phyloP scores from a whole-genome alignment of 768 basidiomycete genomes.

The Cystofilobasidium bisporidii region DNA sequence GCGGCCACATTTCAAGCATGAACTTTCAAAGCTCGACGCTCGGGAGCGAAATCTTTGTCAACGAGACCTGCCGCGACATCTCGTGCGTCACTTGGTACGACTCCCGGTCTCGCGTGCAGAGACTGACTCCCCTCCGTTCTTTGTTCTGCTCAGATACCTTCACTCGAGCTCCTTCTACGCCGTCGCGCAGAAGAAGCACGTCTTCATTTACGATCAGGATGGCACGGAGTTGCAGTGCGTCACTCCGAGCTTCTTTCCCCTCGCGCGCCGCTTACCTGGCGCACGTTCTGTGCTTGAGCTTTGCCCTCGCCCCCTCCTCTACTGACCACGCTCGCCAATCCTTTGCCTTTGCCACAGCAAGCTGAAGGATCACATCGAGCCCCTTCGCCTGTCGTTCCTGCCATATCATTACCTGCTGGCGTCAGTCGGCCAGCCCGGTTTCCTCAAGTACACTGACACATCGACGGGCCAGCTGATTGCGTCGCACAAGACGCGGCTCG shows the following conservation, averaged over 20 bases:
- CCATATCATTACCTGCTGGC: slow-evolving; percentile 93
- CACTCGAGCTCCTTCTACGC: slow-evolving; percentile 90
- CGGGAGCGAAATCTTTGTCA: slow-evolving; percentile 76
- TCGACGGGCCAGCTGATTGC: slow-evolving; percentile 80
- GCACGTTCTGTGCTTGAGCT: not conserved
- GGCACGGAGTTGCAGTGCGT: slow-evolving; percentile 77
- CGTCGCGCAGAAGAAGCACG: slow-evolving; percentile 91
- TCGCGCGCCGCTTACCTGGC: too few species aligned
- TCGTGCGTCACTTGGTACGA: slow-evolving; percentile 52
- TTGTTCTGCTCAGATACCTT: slow-evolving; percentile 55
- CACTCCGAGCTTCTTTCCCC: too few species aligned
- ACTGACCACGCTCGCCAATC: too few species aligned
- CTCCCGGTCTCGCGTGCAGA: too few species aligned
- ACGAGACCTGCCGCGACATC: slow-evolving; percentile 85
- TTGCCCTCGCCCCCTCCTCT: not conserved
- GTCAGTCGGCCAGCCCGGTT: slow-evolving; percentile 52
- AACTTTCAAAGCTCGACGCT: slow-evolving; percentile 83
- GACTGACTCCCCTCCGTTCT: slow-evolving; percentile 13
- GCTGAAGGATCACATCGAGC: slow-evolving; percentile 55
- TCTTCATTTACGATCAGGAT: slow-evolving; percentile 87
- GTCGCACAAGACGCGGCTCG: slow-evolving; percentile 82
- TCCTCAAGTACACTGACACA: slow-evolving; percentile 92
- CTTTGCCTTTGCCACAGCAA: slow-evolving; percentile 31
- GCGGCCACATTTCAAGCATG: slow-evolving; percentile 83
- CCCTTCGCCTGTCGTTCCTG: slow-evolving; percentile 79